These are phyloP conservation scores for Nicotiana otophora DNA, from an alignment of 257 asterid genomes.

Conservation along the genomic window DNA sequence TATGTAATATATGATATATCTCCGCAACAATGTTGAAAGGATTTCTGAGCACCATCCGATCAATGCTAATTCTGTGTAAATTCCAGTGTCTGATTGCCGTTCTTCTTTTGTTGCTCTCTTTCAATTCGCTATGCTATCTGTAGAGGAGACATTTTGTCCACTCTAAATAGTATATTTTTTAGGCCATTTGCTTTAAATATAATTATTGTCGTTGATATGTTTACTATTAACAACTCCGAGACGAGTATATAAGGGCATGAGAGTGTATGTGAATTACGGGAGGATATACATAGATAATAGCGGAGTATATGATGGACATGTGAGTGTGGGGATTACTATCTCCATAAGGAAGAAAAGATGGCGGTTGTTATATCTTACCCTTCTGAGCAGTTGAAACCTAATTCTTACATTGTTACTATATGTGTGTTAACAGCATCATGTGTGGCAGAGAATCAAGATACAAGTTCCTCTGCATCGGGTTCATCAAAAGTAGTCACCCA, in stretches of 20 bases:
- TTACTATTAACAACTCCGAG: background rate
- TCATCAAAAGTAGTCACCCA: constrained; percentile 63
- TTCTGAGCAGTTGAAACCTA: background rate
- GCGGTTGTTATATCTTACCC: background rate
- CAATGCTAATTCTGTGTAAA: background rate
- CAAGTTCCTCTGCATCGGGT: constrained; percentile 59
- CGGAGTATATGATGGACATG: background rate
- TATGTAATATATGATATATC: background rate
- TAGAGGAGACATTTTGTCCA: background rate
- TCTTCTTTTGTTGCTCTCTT: background rate
- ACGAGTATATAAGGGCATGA: background rate
- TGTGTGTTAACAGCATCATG: constrained; percentile 51
- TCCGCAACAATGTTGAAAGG: background rate
- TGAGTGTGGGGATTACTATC: background rate
- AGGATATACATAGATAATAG: background rate
- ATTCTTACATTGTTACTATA: background rate
- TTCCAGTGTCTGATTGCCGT: background rate
- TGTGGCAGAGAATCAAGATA: constrained; percentile 73
- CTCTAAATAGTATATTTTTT: background rate
- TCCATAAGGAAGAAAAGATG: background rate
- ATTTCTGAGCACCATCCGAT: background rate
- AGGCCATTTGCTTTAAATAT: background rate
- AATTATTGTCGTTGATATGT: background rate
- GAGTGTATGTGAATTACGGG: background rate
- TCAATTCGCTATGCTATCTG: background rate